Evolutionary conservation across 2,329 filamentous ascomycete genomes (phyloP), one percentile per base, ranked within the genome.

Genomic region (Dactylellina drechsleri): DNA sequence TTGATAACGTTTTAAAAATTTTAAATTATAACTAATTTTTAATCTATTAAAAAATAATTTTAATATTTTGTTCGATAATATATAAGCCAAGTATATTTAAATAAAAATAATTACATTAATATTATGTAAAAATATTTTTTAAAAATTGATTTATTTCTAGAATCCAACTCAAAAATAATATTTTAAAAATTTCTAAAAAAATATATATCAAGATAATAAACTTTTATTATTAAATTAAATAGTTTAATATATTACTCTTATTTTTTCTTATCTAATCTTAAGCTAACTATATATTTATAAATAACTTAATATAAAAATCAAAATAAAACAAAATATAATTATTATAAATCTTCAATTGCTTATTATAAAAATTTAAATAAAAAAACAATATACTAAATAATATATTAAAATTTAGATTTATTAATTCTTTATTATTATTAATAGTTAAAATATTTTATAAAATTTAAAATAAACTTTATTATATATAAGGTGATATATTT

Each of bases 1-100:
- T 76, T 0, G 85, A 82, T 0, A 84, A 84, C 0, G 85, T 78
- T 76, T 87, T 85, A 49, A 86, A 86, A 0, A 81, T 79, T 71
- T 86, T 84, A 1, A 84, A 78, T 1, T 82, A 40, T 78, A 80
- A 1, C 81, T 81, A 20, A 86, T 77, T 1, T 86, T 72, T n/a
- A n/a, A n/a, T n/a, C n/a, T n/a, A n/a, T n/a, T n/a, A n/a, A n/a
- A n/a, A n/a, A n/a, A n/a, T n/a, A 0, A 86, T 68, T 0, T 81
- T 84, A 0, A 84, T 83, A 77, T 87, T 87, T 71, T 87, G 85
- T 0, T 77, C 79, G 20, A 78, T 79, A 36, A 86, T 79, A 60
- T 85, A 81, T 2, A 86, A 77, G 0, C 82, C 81, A n/a, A 85
- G 66, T 1, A 78, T 77, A 76, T 78, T 79, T 80, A 54, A 15